Evolutionary conservation across 495 filamentous ascomycete genomes (phyloP).

Genomic region (Cladorrhinum samala): DNA sequence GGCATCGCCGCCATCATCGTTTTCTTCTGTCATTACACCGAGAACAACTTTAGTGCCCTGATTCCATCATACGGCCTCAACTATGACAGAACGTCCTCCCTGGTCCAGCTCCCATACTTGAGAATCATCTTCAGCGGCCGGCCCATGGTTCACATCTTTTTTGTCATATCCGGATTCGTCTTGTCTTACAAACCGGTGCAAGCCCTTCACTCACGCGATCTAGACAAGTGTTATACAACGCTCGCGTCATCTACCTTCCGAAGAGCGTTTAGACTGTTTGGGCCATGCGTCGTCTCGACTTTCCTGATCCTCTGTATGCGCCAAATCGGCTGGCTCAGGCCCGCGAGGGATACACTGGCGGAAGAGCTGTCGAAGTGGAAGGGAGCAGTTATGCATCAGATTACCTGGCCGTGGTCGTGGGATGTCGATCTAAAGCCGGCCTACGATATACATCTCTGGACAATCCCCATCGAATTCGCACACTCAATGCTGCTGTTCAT

Average conservation of each 20-base stretch:
- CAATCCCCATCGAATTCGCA: conserved; percentile 60
- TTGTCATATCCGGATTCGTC: conserved; percentile 65
- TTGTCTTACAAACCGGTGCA: conserved; percentile 60
- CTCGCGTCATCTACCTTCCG: conserved; percentile 60
- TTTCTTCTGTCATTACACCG: conserved; percentile 45
- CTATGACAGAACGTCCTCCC: conserved; percentile 27
- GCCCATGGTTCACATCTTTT: conserved; percentile 70
- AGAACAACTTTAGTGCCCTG: conserved; percentile 34
- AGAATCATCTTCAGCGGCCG: conserved; percentile 58
- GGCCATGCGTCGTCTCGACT: conserved; percentile 53
- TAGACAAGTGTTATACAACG: conserved; percentile 26
- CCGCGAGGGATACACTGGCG: conserved; percentile 27
- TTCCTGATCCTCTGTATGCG: conserved; percentile 49
- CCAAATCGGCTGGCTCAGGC: conserved; percentile 42
- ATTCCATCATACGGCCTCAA: conserved; percentile 39
- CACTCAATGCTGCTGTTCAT: conserved; percentile 59
- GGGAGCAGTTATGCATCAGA: conserved; percentile 37
- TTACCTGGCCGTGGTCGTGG: conserved; percentile 52
- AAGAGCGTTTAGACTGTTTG: conserved; percentile 56
- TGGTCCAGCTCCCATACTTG: conserved; percentile 58
- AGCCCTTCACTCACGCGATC: conserved; percentile 47
- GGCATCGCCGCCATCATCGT: conserved; percentile 52
- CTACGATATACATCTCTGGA: conserved; percentile 61
- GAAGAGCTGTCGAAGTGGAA: conserved; percentile 47
- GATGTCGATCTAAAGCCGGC: conserved; percentile 44